Percentiles rank a stretch among this genome's conserved stretches.
These are phyloP conservation scores for Candida methanosorbosa DNA, from an alignment of 805 yeast genomes.

Conservation along the genomic window DNA sequence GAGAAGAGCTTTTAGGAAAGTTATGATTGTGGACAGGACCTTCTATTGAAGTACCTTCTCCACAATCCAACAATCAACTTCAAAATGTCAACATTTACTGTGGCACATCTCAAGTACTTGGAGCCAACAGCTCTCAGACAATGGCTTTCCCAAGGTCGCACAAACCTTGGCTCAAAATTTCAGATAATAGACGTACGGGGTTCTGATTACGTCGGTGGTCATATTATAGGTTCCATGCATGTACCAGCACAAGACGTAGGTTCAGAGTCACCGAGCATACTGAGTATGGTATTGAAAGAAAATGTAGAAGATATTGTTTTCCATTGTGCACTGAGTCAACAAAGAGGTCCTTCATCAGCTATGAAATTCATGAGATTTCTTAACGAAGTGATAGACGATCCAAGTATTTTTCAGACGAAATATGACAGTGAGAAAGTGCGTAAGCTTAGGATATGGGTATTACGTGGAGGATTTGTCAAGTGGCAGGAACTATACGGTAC, in stretches of 20 bases:
- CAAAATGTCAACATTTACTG: conserved; percentile 9
- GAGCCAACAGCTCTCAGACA: conserved; percentile 34
- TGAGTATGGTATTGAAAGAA: conserved; percentile 23
- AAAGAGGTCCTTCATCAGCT: conserved; percentile 85
- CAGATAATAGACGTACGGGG: conserved; percentile 81
- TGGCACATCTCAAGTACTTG: conserved; percentile 38
- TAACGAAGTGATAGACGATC: conserved; percentile 19
- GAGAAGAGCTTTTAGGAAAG: too few relatives aligned
- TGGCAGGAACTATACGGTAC: conserved; percentile 78
- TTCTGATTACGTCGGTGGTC: conserved; percentile 72
- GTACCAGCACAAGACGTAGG: conserved; percentile 43
- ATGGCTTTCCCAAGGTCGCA: conserved; percentile 34
- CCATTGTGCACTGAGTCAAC: conserved; percentile 89
- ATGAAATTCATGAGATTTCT: conserved; percentile 45
- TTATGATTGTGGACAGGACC: too few relatives aligned
- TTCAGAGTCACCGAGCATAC: conserved; percentile 28
- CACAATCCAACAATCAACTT: too few relatives aligned
- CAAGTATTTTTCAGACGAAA: conserved; percentile 4
- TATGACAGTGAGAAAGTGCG: conserved; percentile 27
- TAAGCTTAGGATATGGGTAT: conserved; percentile 44
- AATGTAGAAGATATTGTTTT: conserved; percentile 54
- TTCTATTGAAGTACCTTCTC: too few relatives aligned
- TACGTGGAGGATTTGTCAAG: conserved; percentile 75
- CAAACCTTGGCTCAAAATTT: conserved; percentile 31
- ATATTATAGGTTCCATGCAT: conserved; percentile 46